Percentiles rank a stretch among this genome's conserved stretches.
Evolutionary conservation across 352 stramenopile genomes (phyloP).

Genomic region (Phytophthora tubulina): DNA sequence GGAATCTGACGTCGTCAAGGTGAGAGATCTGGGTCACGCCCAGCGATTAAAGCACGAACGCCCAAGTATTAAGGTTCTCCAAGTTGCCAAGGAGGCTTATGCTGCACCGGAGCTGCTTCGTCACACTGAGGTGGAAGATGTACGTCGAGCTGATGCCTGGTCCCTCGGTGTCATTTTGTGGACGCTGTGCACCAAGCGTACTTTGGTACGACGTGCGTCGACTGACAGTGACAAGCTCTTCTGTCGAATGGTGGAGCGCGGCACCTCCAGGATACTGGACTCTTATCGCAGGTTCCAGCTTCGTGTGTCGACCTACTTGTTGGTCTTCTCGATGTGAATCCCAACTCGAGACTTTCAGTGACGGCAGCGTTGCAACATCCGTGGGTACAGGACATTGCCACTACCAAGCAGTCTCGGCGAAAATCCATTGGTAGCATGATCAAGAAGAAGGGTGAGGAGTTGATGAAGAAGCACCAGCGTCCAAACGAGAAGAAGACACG

Average conservation of each 20-base stretch:
- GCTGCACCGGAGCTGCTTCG: slow-evolving; percentile 71
- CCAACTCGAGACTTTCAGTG: slow-evolving; percentile 59
- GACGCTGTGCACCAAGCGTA: slow-evolving; percentile 70
- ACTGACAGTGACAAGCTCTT: slow-evolving; percentile 64
- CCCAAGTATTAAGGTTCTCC: slow-evolving; percentile 31
- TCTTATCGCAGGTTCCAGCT: slow-evolving; percentile 39
- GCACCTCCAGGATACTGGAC: slow-evolving; percentile 45
- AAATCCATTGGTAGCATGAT: slow-evolving; percentile 39
- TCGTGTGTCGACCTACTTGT: slow-evolving; percentile 55
- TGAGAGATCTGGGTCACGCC: slow-evolving; percentile 94
- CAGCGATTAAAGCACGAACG: slow-evolving; percentile 33
- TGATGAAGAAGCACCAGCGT: slow-evolving; percentile 41
- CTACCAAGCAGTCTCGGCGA: slow-evolving; percentile 28
- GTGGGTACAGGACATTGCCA: slow-evolving; percentile 46
- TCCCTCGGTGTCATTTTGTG: slow-evolving; percentile 78
- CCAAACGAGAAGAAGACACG: slow-evolving; percentile 34
- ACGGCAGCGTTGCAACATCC: slow-evolving; percentile 59
- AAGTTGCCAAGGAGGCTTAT: slow-evolving; percentile 74
- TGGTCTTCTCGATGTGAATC: slow-evolving; percentile 59
- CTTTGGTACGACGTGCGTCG: slow-evolving; percentile 57
- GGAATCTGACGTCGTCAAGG: slow-evolving; percentile 70
- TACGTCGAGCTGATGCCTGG: slow-evolving; percentile 74
- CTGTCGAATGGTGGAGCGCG: slow-evolving; percentile 43
- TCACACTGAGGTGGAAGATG: slow-evolving; percentile 44
- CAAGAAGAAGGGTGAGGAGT: slow-evolving; percentile 40